These are phyloP conservation scores for Thelephora aurantiotincta DNA, from an alignment of 768 basidiomycete genomes.

Conservation along the genomic window DNA sequence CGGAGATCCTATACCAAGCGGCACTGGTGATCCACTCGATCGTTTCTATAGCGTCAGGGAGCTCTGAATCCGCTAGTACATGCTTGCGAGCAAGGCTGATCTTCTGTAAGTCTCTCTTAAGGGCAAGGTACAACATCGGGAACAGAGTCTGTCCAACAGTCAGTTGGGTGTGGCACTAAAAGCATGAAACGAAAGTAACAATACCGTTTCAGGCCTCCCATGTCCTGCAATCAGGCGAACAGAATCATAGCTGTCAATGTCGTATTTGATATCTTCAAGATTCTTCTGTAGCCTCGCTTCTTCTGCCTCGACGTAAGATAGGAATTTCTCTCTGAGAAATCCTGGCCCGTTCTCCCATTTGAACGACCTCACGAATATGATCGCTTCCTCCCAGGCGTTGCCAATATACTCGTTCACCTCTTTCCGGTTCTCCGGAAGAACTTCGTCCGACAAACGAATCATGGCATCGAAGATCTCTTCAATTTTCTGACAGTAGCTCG, in stretches of 20 bases:
- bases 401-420: too few species aligned
- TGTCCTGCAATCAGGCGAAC: slow-evolving; percentile 16
- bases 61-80: slow-evolving; percentile 15
- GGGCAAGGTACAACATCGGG: slow-evolving; percentile 21
- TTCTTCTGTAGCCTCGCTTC: slow-evolving; percentile 15
- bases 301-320: slow-evolving; percentile 12
- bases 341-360: too few species aligned
- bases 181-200: background rate
- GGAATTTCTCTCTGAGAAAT: too few species aligned
- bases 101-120: slow-evolving; percentile 20
- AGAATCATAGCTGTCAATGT: slow-evolving; percentile 19
- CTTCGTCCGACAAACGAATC: background rate
- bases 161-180: background rate
- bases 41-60: slow-evolving; percentile 13
- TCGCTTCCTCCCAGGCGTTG: too few species aligned
- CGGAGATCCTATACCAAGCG: slow-evolving; percentile 11
- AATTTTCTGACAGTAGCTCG: background rate
- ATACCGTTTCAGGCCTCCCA: slow-evolving; percentile 22
- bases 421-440: background rate
- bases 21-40: slow-evolving; percentile 10
- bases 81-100: slow-evolving; percentile 15
- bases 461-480: background rate
- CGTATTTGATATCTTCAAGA: slow-evolving; percentile 16
- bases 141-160: slow-evolving; percentile 15
- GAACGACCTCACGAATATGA: too few species aligned